A percentile compares a stretch with the other conserved stretches of the same genome.
Evolutionary conservation across 2,329 filamentous ascomycete genomes (phyloP).

Genomic region (Colletotrichum sp.): DNA sequence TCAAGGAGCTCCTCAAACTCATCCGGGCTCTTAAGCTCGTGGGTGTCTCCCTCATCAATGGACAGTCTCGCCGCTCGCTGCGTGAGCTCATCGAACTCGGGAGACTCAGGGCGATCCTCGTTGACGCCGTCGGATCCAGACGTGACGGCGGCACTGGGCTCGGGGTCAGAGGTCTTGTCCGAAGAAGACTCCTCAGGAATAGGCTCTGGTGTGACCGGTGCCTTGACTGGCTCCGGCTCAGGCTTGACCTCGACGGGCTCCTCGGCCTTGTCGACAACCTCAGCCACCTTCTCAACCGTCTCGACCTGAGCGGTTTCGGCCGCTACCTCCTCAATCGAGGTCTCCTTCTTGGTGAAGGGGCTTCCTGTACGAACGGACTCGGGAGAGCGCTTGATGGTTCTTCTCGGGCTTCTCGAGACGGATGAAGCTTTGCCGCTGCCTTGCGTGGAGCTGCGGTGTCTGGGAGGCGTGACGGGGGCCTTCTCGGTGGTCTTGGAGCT

Average conservation of each 20-base stretch:
- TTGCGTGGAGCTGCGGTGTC: slow-evolving; percentile 35
- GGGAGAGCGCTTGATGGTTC: slow-evolving; percentile 23
- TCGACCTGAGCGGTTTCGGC: slow-evolving; percentile 19
- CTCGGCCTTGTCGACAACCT: slow-evolving; percentile 23
- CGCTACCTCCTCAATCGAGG: not conserved
- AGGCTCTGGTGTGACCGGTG: slow-evolving; percentile 7
- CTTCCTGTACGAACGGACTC: slow-evolving; percentile 2
- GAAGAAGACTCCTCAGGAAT: not conserved
- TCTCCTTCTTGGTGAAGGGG: not conserved
- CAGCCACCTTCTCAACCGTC: slow-evolving; percentile 19
- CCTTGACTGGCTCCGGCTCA: not conserved
- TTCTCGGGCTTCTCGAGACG: slow-evolving; percentile 15
- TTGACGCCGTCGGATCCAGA: not conserved
- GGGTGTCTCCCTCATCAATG: not conserved
- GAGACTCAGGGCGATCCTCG: slow-evolving; percentile 1
- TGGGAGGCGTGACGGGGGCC: slow-evolving; percentile 53
- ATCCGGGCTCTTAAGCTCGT: slow-evolving; percentile 17
- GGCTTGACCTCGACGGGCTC: not conserved
- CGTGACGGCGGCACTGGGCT: not conserved
- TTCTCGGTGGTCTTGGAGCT: slow-evolving; percentile 73
- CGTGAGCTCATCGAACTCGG: slow-evolving; percentile 2
- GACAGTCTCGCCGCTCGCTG: not conserved
- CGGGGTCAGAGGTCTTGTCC: slow-evolving; percentile 10
- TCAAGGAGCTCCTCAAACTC: slow-evolving; percentile 17
- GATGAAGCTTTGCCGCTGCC: slow-evolving; percentile 27